Evolutionary conservation across 139 green algal genomes (phyloP).

Genomic region (Micromonas pusilla): DNA sequence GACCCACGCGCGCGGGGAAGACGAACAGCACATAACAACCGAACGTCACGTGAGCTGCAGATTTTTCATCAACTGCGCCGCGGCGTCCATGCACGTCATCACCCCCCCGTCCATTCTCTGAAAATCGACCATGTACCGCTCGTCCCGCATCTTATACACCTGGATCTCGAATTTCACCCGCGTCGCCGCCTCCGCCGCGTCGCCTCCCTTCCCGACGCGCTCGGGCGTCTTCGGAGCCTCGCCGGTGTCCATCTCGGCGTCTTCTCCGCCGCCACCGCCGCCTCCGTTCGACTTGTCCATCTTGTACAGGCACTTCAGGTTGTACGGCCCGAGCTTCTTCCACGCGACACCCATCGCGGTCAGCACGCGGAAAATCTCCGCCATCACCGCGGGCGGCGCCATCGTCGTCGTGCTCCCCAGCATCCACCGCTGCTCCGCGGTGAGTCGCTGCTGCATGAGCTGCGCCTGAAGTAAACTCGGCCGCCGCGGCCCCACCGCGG

Average conservation of each 20-base stretch:
- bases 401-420: constrained; percentile 62
- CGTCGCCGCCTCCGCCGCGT: neutral
- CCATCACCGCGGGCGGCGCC: constrained; percentile 77
- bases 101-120: constrained; percentile 71
- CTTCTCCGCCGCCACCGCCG: neutral
- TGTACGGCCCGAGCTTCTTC: constrained; percentile 92
- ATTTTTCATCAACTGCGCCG: neutral
- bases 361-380: constrained; percentile 61
- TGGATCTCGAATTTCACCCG: constrained; percentile 87
- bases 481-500: neutral
- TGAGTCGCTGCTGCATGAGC: constrained; percentile 39
- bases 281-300: constrained; percentile 24
- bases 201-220: neutral
- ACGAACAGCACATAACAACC: no score
- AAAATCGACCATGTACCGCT: constrained; percentile 90
- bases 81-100: neutral
- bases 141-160: constrained; percentile 90
- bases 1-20: no score
- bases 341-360: constrained; percentile 54
- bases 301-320: constrained; percentile 76
- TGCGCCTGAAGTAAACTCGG: neutral
- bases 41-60: constrained; percentile 1
- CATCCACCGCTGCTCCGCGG: constrained; percentile 81
- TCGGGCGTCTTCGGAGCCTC: constrained; percentile 14
- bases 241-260: neutral